Evolutionary conservation across 2,329 filamentous ascomycete species (phyloP).

Genomic region (Aspergillus calidoustus): DNA sequence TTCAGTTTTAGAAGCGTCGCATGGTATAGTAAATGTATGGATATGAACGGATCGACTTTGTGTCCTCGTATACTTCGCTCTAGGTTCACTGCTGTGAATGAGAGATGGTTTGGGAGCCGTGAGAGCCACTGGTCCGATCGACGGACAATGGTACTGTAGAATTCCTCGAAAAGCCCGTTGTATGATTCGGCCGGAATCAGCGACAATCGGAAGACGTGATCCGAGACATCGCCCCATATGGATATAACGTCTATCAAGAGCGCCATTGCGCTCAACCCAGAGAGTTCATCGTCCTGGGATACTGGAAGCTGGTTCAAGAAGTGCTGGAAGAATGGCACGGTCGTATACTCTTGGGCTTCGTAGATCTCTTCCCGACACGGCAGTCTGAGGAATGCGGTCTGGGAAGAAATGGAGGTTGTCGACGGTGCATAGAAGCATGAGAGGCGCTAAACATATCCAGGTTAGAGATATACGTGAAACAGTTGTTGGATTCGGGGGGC

Average conservation of each 20-base stretch:
- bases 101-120: conserved; percentile 60
- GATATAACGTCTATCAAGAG: conserved; percentile 66
- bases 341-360: conserved; percentile 62
- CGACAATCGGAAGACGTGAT: conserved; percentile 60
- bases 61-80: conserved; percentile 58
- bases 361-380: conserved; percentile 66
- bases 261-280: conserved; percentile 57
- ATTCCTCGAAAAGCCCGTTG: conserved; percentile 53
- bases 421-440: conserved; percentile 62
- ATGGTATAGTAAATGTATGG: conserved; percentile 70
- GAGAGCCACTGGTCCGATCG: conserved; percentile 63
- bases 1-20: conserved; percentile 68
- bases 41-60: conserved; percentile 63
- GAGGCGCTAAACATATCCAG: conserved; percentile 53
- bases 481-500: conserved; percentile 4
- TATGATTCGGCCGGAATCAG: conserved; percentile 51
- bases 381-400: conserved; percentile 70
- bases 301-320: conserved; percentile 49
- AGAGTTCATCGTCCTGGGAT: conserved; percentile 43
- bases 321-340: conserved; percentile 65
- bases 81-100: conserved; percentile 62
- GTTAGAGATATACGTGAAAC: conserved; percentile 18
- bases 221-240: conserved; percentile 68
- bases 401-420: conserved; percentile 61
- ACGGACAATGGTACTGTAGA: conserved; percentile 57